Percentiles rank a stretch among this genome's conserved stretches.
These are phyloP conservation scores for Paragyromitra xinjiangensis DNA, from an alignment of 495 filamentous ascomycete species.

Conservation along the genomic window DNA sequence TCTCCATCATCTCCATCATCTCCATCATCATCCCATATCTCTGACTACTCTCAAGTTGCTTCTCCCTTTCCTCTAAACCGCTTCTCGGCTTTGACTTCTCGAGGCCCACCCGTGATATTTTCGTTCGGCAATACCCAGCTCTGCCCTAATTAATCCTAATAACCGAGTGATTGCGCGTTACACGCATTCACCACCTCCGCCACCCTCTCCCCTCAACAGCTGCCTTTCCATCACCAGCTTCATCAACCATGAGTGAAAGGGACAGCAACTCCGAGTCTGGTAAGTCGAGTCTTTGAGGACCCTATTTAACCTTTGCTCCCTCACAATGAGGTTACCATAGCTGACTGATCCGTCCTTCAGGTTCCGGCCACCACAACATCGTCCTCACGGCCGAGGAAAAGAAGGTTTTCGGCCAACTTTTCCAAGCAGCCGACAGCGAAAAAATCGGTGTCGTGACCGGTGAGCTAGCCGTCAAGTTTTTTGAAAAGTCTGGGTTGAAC, in stretches of 20 bases:
- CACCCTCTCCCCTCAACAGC: slow-evolving; percentile 4
- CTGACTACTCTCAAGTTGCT: neutral
- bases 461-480: slow-evolving; percentile 95
- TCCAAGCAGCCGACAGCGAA: slow-evolving; percentile 86
- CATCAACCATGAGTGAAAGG: slow-evolving; percentile 52
- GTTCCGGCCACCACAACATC: slow-evolving; percentile 65
- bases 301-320: neutral
- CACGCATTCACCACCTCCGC: slow-evolving; percentile 16
- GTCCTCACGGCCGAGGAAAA: slow-evolving; percentile 93
- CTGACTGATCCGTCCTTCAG: slow-evolving; percentile 39
- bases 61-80: neutral
- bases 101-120: neutral
- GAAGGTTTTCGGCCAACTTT: slow-evolving; percentile 89
- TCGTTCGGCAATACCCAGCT: slow-evolving; percentile 8
- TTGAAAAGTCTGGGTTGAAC: slow-evolving; percentile 90
- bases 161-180: slow-evolving; percentile 29
- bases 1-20: slow-evolving; percentile 1
- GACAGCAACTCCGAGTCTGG: slow-evolving; percentile 56
- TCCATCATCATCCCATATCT: slow-evolving; percentile 7
- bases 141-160: slow-evolving; percentile 49
- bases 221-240: slow-evolving; percentile 17
- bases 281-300: slow-evolving; percentile 29
- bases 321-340: slow-evolving; percentile 3
- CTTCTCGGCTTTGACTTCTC: slow-evolving; percentile 13
- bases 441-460: slow-evolving; percentile 93